Percentiles rank a stretch among this genome's conserved stretches.
Conservation (phyloP, 2,329 filamentous ascomycete species). For the Blumeria graminis region DNA sequence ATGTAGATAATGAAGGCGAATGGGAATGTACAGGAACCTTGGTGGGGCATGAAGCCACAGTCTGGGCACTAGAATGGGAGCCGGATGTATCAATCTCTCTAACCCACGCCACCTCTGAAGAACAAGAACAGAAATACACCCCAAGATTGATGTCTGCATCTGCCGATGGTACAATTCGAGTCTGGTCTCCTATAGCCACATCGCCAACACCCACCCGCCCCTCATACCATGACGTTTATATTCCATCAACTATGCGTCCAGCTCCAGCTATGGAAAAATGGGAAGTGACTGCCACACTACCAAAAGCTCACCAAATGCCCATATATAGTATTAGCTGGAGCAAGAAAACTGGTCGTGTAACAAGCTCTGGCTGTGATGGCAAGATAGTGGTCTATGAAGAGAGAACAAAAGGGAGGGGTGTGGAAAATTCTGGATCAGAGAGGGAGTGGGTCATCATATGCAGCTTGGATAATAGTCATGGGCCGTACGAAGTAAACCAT, state of each 20-base stretch:
- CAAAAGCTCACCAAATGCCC: conserved; percentile 50
- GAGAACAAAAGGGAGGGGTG: conserved; percentile 11
- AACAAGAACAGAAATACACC: conserved; percentile 10
- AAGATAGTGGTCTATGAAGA: conserved; percentile 60
- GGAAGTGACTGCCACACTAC: conserved; percentile 54
- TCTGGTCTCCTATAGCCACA: conserved; percentile 41
- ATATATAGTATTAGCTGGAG: conserved; percentile 80
- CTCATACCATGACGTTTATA: conserved; percentile 23
- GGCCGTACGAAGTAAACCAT: conserved; percentile 87
- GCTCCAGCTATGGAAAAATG: conserved; percentile 54
- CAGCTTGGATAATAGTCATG: conserved; percentile 51
- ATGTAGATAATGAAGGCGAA: conserved; percentile 4
- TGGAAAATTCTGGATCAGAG: conserved; percentile 11
- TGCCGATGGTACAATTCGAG: conserved; percentile 53
- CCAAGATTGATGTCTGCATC: conserved; percentile 54
- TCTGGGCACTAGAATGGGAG: conserved; percentile 72
- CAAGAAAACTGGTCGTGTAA: conserved; percentile 46
- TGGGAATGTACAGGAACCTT: conserved; percentile 32
- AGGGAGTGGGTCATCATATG: conserved; percentile 50
- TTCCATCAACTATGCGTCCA: conserved; percentile 77
- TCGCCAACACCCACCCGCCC: conserved; percentile 12
- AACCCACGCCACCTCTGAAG: conserved; percentile 3
- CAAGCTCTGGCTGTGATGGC: conserved; percentile 77
- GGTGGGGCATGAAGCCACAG: conserved; percentile 59
- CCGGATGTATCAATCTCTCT: conserved; percentile 13